Percentiles rank a stretch among this genome's conserved stretches.
These are phyloP conservation scores for Colletotrichum nymphaeae DNA, from an alignment of 2,329 filamentous ascomycete species.

Conservation along the genomic window DNA sequence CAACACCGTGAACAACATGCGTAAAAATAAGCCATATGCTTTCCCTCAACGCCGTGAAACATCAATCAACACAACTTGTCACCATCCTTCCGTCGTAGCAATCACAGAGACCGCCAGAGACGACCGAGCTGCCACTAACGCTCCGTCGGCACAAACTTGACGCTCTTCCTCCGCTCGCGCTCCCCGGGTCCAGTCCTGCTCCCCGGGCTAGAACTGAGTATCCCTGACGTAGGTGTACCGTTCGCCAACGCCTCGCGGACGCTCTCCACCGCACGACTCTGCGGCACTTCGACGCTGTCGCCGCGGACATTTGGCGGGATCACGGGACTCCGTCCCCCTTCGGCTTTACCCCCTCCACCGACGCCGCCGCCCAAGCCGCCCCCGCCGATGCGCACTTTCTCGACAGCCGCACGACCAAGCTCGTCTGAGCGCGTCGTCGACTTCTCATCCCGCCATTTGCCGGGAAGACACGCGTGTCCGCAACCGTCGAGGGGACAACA, in stretches of 20 bases:
- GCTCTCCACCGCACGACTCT: slow-evolving; percentile 70
- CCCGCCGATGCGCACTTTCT: slow-evolving; percentile 47
- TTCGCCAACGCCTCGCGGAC: slow-evolving; percentile 64
- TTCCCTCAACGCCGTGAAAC: not conserved
- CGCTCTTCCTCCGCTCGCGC: slow-evolving; percentile 71
- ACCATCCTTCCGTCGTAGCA: not conserved
- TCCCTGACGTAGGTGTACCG: slow-evolving; percentile 38
- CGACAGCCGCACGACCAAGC: slow-evolving; percentile 59
- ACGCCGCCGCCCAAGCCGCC: slow-evolving; percentile 31
- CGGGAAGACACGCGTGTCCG: slow-evolving; percentile 71
- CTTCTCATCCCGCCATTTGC: slow-evolving; percentile 63
- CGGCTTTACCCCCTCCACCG: slow-evolving; percentile 42
- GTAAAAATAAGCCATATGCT: not conserved
- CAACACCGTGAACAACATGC: not conserved
- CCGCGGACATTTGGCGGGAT: slow-evolving; percentile 49
- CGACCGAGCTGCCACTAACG: slow-evolving; percentile 30
- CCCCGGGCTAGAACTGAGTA: slow-evolving; percentile 64
- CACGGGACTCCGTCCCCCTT: slow-evolving; percentile 28
- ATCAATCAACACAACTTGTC: not conserved
- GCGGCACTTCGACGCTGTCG: slow-evolving; percentile 65
- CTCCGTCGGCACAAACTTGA: slow-evolving; percentile 67
- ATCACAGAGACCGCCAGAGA: slow-evolving; percentile 5
- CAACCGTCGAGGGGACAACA: slow-evolving; percentile 75
- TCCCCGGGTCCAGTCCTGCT: slow-evolving; percentile 46
- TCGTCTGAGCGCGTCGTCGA: slow-evolving; percentile 61